A percentile compares a stretch with the other conserved stretches of the same genome.
phyloP scores from a whole-genome alignment of 2,329 filamentous ascomycete genomes.

The Colletotrichum tanaceti region DNA sequence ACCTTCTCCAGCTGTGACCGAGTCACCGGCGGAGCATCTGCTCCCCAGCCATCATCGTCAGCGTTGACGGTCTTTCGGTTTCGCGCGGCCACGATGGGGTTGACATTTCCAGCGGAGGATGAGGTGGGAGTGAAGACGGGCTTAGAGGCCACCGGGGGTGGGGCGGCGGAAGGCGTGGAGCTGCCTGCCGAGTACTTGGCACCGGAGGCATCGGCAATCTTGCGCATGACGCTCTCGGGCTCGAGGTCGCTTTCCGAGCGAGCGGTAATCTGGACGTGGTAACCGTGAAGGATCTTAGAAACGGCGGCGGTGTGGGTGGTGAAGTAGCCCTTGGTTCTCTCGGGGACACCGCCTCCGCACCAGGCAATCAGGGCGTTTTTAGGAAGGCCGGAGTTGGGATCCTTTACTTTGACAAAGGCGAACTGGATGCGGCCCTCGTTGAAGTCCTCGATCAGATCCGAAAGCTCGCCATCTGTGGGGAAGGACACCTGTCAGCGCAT shows the following conservation, averaged over 20 bases:
- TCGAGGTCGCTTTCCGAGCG: constrained; percentile 90
- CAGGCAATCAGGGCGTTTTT: constrained; percentile 96
- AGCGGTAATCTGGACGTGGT: constrained; percentile 97
- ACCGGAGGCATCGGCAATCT: constrained; percentile 93
- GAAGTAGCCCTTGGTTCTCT: constrained; percentile 98
- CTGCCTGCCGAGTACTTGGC: constrained; percentile 87
- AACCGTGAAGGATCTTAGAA: constrained; percentile 92
- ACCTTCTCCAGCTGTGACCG: constrained; percentile 92
- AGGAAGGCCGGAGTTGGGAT: constrained; percentile 88
- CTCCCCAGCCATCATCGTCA: constrained; percentile 93
- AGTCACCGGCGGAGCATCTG: constrained; percentile 90
- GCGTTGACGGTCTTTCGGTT: constrained; percentile 69
- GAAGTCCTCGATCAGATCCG: constrained; percentile 93
- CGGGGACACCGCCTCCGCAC: constrained; percentile 98
- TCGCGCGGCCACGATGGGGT: constrained; percentile 75
- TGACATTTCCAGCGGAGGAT: constrained; percentile 66
- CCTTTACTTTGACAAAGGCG: constrained; percentile 95
- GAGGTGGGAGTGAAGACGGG: constrained; percentile 87
- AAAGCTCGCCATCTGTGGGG: constrained; percentile 83
- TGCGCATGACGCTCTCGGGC: constrained; percentile 88
- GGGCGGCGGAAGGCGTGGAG: constrained; percentile 63
- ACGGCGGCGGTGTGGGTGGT: constrained; percentile 92
- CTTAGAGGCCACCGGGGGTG: constrained; percentile 85
- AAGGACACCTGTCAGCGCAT: constrained; percentile 38
- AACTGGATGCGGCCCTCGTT: constrained; percentile 97